Conservation (phyloP, 2,329 filamentous ascomycete genomes). For the Claviceps pusilla region DNA sequence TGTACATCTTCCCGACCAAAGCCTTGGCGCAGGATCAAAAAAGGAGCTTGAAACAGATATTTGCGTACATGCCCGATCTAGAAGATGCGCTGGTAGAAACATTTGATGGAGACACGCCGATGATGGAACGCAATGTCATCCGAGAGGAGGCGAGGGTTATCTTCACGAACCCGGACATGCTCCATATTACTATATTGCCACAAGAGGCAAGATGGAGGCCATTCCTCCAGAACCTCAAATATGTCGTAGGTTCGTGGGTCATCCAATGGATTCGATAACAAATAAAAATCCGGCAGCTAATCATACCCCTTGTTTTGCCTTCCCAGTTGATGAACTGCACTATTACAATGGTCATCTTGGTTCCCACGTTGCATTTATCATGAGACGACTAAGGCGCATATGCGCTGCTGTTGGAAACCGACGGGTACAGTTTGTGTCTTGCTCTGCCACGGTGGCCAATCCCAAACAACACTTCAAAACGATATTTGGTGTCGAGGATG, state of each 20-base stretch:
- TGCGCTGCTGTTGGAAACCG: slow-evolving; percentile 83
- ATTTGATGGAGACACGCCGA: slow-evolving; percentile 88
- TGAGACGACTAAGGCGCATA: slow-evolving; percentile 73
- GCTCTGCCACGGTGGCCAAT: slow-evolving; percentile 91
- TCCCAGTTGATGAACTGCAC: slow-evolving; percentile 65
- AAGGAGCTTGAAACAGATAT: slow-evolving; percentile 70
- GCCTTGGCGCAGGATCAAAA: slow-evolving; percentile 89
- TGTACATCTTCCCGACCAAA: slow-evolving; percentile 98
- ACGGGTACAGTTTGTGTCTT: slow-evolving; percentile 79
- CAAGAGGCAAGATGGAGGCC: slow-evolving; percentile 81
- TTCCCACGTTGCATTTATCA: slow-evolving; percentile 85
- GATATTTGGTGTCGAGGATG: slow-evolving; percentile 77
- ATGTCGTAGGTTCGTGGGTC: slow-evolving; percentile 52
- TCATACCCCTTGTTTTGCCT: not conserved
- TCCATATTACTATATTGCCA: slow-evolving; percentile 84
- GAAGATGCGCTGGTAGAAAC: slow-evolving; percentile 73
- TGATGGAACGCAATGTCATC: slow-evolving; percentile 61
- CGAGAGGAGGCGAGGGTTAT: slow-evolving; percentile 83
- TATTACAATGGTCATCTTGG: slow-evolving; percentile 94
- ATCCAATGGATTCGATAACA: not conserved
- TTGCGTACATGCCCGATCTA: slow-evolving; percentile 64
- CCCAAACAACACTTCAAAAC: slow-evolving; percentile 82
- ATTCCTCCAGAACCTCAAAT: slow-evolving; percentile 78
- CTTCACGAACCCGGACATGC: slow-evolving; percentile 96
- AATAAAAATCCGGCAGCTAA: not conserved